phyloP scores from a whole-genome alignment of 2,329 filamentous ascomycete genomes.

The Aspergillus sp. region DNA sequence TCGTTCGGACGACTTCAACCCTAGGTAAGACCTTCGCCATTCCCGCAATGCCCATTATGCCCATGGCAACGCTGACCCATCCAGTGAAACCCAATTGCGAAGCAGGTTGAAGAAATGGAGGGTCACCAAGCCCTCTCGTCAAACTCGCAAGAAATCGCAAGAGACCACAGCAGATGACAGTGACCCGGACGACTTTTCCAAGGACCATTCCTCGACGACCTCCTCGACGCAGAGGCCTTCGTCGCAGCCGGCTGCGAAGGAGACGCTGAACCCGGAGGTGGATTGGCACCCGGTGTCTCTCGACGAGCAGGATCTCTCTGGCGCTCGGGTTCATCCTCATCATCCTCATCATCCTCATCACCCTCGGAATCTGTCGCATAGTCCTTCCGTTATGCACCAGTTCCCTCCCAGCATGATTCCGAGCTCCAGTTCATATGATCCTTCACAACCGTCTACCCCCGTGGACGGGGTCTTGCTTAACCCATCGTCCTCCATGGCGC shows the following conservation, averaged over 20 bases:
- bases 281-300: slow-evolving; percentile 10
- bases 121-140: slow-evolving; percentile 38
- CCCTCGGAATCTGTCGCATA: slow-evolving; percentile 14
- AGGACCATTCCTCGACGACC: slow-evolving; percentile 4
- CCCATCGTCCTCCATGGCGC: slow-evolving; percentile 17
- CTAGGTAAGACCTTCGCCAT: slow-evolving; percentile 27
- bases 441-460: slow-evolving; percentile 19
- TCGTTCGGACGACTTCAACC: slow-evolving; percentile 35
- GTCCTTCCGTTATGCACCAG: slow-evolving; percentile 11
- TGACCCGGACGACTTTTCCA: slow-evolving; percentile 13
- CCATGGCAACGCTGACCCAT: no score
- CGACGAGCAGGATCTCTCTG: slow-evolving; percentile 8
- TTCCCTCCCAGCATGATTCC: slow-evolving; percentile 12
- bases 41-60: neutral
- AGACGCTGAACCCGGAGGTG: slow-evolving; percentile 4
- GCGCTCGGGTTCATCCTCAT: slow-evolving; percentile 10
- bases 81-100: slow-evolving; percentile 38
- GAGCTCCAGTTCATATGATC: slow-evolving; percentile 18
- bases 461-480: slow-evolving; percentile 19
- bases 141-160: slow-evolving; percentile 32
- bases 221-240: slow-evolving; percentile 7
- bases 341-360: slow-evolving; percentile 7
- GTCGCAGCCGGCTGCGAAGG: slow-evolving; percentile 3
- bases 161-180: slow-evolving; percentile 14
- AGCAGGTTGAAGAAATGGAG: slow-evolving; percentile 40